phyloP scores from a whole-genome alignment of 495 filamentous ascomycete genomes.

The Pyrenula aspistea region DNA sequence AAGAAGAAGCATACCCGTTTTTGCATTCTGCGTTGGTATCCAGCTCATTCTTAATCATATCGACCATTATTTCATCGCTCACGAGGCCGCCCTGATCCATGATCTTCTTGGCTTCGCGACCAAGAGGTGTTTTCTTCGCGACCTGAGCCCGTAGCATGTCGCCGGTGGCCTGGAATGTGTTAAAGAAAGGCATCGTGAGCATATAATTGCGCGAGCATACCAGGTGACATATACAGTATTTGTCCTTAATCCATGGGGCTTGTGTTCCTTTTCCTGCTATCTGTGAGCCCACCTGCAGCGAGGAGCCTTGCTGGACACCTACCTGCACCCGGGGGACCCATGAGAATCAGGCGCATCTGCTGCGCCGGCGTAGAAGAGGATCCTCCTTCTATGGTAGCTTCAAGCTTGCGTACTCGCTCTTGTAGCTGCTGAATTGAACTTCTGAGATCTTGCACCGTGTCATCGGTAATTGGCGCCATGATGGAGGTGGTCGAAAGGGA shows the following conservation, averaged over 20 bases:
- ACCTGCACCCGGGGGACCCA: slow-evolving; percentile 97
- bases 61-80: slow-evolving; percentile 97
- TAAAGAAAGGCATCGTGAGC: slow-evolving; percentile 3
- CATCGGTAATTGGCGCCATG: slow-evolving; percentile 81
- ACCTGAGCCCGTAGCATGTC: slow-evolving; percentile 99
- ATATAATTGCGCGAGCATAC: slow-evolving; percentile 37
- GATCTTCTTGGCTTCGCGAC: slow-evolving; percentile 98
- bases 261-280: slow-evolving; percentile 95
- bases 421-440: slow-evolving; percentile 75
- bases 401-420: slow-evolving; percentile 65
- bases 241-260: slow-evolving; percentile 94
- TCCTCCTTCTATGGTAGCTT: slow-evolving; percentile 42
- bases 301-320: slow-evolving; percentile 20
- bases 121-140: slow-evolving; percentile 91
- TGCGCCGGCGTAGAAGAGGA: slow-evolving; percentile 37
- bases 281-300: neutral
- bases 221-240: slow-evolving; percentile 91
- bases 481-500: slow-evolving; percentile 16
- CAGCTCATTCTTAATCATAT: slow-evolving; percentile 97
- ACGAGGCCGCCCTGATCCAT: slow-evolving; percentile 98
- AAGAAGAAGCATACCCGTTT: slow-evolving; percentile 59
- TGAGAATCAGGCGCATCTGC: slow-evolving; percentile 86
- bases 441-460: slow-evolving; percentile 60
- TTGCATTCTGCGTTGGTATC: slow-evolving; percentile 90
- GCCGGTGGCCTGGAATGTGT: slow-evolving; percentile 66